Evolutionary conservation across 352 stramenopile genomes (phyloP).

Genomic region (Phytophthora pisi): DNA sequence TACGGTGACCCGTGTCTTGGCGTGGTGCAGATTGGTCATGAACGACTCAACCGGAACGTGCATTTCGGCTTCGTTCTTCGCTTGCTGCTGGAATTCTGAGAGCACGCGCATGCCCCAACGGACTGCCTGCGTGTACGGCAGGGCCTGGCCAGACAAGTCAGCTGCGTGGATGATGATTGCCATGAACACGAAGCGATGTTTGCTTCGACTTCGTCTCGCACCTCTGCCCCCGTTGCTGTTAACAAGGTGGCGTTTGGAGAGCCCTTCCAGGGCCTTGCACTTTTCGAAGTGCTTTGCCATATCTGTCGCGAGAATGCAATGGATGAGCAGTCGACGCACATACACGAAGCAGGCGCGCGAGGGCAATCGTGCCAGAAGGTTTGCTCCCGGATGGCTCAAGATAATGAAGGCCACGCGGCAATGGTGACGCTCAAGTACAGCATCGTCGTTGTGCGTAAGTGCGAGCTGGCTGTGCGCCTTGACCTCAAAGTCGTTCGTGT

Average conservation of each 20-base stretch:
- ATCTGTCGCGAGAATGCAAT: conserved; percentile 76
- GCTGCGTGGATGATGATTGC: conserved; percentile 69
- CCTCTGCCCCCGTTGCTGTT: conserved; percentile 28
- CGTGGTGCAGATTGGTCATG: conserved; percentile 74
- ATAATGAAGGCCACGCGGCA: conserved; percentile 76
- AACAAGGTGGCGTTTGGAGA: conserved; percentile 44
- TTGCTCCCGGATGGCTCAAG: conserved; percentile 58
- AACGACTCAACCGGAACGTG: conserved; percentile 69
- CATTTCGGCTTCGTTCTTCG: conserved; percentile 64
- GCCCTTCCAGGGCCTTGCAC: conserved; percentile 61
- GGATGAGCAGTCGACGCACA: conserved; percentile 60
- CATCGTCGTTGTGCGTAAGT: conserved; percentile 82
- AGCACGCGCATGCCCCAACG: conserved; percentile 69
- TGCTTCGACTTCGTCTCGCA: conserved; percentile 42
- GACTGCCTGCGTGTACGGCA: conserved; percentile 58
- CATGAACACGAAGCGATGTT: conserved; percentile 52
- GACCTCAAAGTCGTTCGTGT: conserved; percentile 87
- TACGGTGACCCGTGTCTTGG: conserved; percentile 62
- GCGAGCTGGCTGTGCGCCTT: conserved; percentile 74
- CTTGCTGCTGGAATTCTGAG: conserved; percentile 79
- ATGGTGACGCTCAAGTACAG: conserved; percentile 86
- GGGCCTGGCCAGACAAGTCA: conserved; percentile 72
- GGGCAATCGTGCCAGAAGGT: conserved; percentile 61
- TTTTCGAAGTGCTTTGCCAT: conserved; percentile 82
- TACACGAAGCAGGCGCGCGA: conserved; percentile 52